Percentiles rank a stretch among this genome's conserved stretches.
Evolutionary conservation across 2,329 filamentous ascomycete genomes (phyloP).

Genomic region (Botrytis fabae): DNA sequence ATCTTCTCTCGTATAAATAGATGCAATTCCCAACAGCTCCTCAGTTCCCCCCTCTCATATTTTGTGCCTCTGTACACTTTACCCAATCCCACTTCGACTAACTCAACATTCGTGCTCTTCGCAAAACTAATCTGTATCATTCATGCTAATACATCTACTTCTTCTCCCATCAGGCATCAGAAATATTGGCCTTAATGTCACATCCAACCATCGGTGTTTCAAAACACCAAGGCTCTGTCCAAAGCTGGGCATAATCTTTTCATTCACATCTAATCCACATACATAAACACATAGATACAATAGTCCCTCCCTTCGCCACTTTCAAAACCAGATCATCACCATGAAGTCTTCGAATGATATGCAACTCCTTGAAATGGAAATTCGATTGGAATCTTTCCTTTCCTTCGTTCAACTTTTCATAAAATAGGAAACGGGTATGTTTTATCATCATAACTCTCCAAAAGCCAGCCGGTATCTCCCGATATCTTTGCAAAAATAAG

Average conservation of each 20-base stretch:
- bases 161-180: neutral
- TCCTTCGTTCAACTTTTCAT: neutral
- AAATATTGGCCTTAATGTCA: too few species aligned
- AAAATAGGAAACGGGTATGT: constrained; percentile 15
- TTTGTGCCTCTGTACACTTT: neutral
- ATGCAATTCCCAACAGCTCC: neutral
- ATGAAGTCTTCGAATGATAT: constrained; percentile 11
- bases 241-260: neutral
- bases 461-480: constrained; percentile 7
- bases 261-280: constrained; percentile 5
- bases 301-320: neutral
- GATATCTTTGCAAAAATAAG: constrained; percentile 15
- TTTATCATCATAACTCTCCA: constrained; percentile 17
- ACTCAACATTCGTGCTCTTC: neutral
- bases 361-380: constrained; percentile 9
- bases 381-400: neutral
- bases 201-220: neutral
- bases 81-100: neutral
- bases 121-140: neutral
- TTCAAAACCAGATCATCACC: neutral
- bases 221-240: neutral
- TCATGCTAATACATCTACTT: too few species aligned
- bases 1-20: neutral
- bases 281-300: constrained; percentile 11
- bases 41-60: neutral